Conservation (phyloP, 352 stramenopile genomes). For the Globisporangium splendens region DNA sequence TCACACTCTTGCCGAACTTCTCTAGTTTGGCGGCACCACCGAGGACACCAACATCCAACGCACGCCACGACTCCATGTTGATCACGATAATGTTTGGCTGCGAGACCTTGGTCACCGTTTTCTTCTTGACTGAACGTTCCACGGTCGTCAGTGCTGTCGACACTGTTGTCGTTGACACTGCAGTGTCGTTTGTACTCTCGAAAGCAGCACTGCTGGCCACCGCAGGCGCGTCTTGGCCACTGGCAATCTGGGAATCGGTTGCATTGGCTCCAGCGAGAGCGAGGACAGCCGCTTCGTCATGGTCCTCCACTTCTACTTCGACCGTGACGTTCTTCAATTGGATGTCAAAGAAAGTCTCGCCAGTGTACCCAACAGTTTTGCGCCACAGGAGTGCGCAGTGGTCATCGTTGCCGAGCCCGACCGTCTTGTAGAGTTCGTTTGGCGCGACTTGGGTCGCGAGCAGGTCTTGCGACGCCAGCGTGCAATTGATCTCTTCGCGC, state of each 20-base stretch:
- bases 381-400: conserved; percentile 62
- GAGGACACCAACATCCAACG: conserved; percentile 64
- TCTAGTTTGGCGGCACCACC: conserved; percentile 43
- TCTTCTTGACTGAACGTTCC: background rate
- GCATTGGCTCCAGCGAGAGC: background rate
- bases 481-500: conserved; percentile 65
- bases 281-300: no score
- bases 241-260: background rate
- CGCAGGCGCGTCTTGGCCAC: background rate
- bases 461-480: conserved; percentile 37
- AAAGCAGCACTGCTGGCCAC: background rate
- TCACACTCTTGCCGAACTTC: conserved; percentile 40
- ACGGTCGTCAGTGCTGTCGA: background rate
- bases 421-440: conserved; percentile 41
- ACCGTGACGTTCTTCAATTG: conserved; percentile 33
- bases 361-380: conserved; percentile 49
- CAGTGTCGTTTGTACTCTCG: background rate
- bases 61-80: conserved; percentile 72
- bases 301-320: background rate
- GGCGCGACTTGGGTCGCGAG: conserved; percentile 35
- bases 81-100: conserved; percentile 69
- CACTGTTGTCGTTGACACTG: background rate
- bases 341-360: conserved; percentile 49
- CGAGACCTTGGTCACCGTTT: conserved; percentile 7
- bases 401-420: conserved; percentile 52